Evolutionary conservation across 2,329 filamentous ascomycete species (phyloP).

Genomic region (Didymella sp.): DNA sequence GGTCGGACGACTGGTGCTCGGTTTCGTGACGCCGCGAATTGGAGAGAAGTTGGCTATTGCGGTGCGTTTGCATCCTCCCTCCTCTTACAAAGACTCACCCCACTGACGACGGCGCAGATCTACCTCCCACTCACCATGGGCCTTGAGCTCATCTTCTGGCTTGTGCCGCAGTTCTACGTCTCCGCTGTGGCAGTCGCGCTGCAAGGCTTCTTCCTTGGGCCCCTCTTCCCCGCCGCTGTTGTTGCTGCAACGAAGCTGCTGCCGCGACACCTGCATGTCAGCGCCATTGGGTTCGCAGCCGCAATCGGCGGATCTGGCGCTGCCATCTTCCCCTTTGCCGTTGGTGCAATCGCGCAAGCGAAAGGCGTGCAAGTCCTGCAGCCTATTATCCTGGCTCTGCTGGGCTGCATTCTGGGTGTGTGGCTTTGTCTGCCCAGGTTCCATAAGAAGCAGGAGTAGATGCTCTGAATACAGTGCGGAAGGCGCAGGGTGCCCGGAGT

Average conservation of each 20-base stretch:
- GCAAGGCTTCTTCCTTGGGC: constrained; percentile 80
- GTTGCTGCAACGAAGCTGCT: constrained; percentile 77
- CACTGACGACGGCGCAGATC: constrained; percentile 41
- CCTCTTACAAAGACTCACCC: constrained; percentile 26
- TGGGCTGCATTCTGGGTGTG: constrained; percentile 58
- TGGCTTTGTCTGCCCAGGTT: constrained; percentile 61
- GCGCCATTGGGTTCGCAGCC: constrained; percentile 80
- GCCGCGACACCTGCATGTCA: constrained; percentile 75
- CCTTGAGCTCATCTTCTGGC: constrained; percentile 79
- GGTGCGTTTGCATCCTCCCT: constrained; percentile 33
- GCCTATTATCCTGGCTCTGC: constrained; percentile 63
- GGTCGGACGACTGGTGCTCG: constrained; percentile 72
- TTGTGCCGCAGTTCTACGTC: constrained; percentile 77
- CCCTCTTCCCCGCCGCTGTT: constrained; percentile 77
- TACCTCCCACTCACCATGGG: constrained; percentile 71
- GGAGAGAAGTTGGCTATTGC: constrained; percentile 70
- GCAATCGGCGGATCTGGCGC: constrained; percentile 79
- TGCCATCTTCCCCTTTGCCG: constrained; percentile 68
- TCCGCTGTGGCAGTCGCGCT: constrained; percentile 74
- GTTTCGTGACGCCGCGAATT: constrained; percentile 75
- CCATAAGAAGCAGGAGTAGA: constrained; percentile 51
- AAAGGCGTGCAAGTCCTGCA: constrained; percentile 67
- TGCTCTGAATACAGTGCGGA: no score
- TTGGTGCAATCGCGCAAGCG: constrained; percentile 71
- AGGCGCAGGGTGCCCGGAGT: background rate